Conservation (phyloP, 208 protist genomes). For the Trichomonas tenax region DNA sequence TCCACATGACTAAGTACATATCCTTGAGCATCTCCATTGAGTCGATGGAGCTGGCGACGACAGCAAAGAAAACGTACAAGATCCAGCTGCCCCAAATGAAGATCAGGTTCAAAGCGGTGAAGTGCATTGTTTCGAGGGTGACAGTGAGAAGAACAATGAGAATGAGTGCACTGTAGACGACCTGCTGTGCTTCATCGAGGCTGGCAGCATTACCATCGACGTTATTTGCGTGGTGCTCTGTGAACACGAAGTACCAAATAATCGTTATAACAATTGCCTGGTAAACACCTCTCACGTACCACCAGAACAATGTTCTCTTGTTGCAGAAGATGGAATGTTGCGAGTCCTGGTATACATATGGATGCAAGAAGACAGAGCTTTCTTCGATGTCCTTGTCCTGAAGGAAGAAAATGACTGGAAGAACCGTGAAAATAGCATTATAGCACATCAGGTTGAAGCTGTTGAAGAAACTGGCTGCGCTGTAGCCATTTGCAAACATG, state of each 20-base stretch:
- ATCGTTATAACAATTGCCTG: neutral
- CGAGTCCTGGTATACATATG: neutral
- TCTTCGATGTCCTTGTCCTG: neutral
- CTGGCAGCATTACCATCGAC: neutral
- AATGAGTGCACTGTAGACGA: neutral
- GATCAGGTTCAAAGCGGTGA: neutral
- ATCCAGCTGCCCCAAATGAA: slow-evolving; percentile 15
- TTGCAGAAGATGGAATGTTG: neutral
- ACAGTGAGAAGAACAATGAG: neutral
- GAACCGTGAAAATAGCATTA: slow-evolving; percentile 25
- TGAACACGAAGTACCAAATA: neutral
- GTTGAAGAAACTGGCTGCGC: neutral
- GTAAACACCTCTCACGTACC: neutral
- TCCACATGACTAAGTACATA: neutral
- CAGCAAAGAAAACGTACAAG: neutral
- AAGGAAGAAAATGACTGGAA: neutral
- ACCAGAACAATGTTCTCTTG: neutral
- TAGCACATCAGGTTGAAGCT: slow-evolving; percentile 19
- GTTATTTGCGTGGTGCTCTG: no score
- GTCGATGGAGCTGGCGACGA: neutral
- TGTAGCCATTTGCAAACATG: neutral
- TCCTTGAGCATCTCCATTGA: neutral
- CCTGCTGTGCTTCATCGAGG: neutral
- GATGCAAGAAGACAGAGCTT: neutral
- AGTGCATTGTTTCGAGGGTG: neutral